Conservation (phyloP, 352 stramenopile species). For the Phytophthora nicotianae region DNA sequence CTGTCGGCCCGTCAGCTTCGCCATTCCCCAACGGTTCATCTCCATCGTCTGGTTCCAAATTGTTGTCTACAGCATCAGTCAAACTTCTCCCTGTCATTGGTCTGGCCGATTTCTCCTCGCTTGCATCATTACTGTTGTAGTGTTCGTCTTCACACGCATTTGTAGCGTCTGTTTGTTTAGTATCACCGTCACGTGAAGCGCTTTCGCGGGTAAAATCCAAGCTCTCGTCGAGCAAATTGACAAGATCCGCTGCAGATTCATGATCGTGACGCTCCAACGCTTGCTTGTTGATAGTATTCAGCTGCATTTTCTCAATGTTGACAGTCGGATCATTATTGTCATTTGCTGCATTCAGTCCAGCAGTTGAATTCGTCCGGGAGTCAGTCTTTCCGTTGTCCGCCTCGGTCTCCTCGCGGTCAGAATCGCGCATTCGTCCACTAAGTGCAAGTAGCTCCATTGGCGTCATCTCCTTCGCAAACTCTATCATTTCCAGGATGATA, state of each 20-base stretch:
- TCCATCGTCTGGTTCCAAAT: slow-evolving; percentile 13
- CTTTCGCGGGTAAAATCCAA: slow-evolving; percentile 31
- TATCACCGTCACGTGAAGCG: slow-evolving; percentile 9
- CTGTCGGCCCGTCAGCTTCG: not conserved
- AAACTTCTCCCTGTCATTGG: not conserved
- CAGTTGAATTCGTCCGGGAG: slow-evolving; percentile 1
- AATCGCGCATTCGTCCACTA: slow-evolving; percentile 26
- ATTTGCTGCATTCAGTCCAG: not conserved
- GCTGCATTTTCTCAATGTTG: not conserved
- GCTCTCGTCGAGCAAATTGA: slow-evolving; percentile 68
- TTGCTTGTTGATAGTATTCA: not conserved
- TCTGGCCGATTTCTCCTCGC: not conserved
- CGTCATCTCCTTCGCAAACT: slow-evolving; percentile 44
- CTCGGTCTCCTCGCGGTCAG: slow-evolving; percentile 12
- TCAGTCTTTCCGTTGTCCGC: not conserved
- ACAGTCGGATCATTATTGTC: not conserved
- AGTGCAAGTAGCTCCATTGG: slow-evolving; percentile 33
- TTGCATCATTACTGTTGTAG: slow-evolving; percentile 12
- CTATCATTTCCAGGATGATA: slow-evolving; percentile 78
- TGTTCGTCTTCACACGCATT: slow-evolving; percentile 17
- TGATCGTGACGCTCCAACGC: slow-evolving; percentile 10
- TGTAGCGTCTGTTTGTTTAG: slow-evolving; percentile 4
- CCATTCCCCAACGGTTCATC: not conserved
- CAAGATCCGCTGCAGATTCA: slow-evolving; percentile 43
- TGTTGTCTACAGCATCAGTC: not conserved